Conservation (phyloP, 176 grass and related monocot species). For the Pharus latifolius region DNA sequence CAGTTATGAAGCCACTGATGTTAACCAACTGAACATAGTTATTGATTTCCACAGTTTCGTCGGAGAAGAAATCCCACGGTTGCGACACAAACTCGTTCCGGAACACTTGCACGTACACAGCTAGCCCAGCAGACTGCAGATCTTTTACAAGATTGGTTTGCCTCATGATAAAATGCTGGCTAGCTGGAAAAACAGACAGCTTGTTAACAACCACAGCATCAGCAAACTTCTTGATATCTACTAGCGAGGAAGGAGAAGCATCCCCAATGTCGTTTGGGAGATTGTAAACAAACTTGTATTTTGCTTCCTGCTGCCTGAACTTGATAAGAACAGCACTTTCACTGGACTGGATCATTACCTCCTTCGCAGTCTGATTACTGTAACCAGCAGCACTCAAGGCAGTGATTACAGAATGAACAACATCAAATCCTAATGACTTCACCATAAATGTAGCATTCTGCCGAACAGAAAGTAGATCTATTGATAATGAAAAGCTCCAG, state of each 20-base stretch:
- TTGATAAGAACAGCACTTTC: constrained; percentile 76
- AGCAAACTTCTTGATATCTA: constrained; percentile 56
- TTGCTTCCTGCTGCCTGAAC: constrained; percentile 45
- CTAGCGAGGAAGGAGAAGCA: constrained; percentile 31
- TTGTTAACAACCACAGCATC: constrained; percentile 45
- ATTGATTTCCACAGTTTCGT: constrained; percentile 74
- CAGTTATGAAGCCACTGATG: constrained; percentile 65
- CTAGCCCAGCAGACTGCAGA: constrained; percentile 40
- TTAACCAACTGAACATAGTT: constrained; percentile 28
- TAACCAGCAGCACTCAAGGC: constrained; percentile 55
- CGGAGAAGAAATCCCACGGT: constrained; percentile 57
- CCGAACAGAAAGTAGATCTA: background rate
- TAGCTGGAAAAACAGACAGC: constrained; percentile 26
- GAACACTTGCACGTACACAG: constrained; percentile 52
- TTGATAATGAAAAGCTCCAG: background rate
- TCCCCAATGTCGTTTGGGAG: constrained; percentile 23
- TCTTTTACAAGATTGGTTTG: constrained; percentile 19
- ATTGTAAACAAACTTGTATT: constrained; percentile 58
- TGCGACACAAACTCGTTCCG: constrained; percentile 56
- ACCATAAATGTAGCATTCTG: constrained; percentile 63
- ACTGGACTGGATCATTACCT: constrained; percentile 56
- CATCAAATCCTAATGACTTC: constrained; percentile 33
- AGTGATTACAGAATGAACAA: constrained; percentile 26
- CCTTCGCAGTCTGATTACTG: constrained; percentile 23
- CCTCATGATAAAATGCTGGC: background rate